These are phyloP conservation scores for Polymyxa betae DNA, from an alignment of 208 protist genomes.

Conservation along the genomic window DNA sequence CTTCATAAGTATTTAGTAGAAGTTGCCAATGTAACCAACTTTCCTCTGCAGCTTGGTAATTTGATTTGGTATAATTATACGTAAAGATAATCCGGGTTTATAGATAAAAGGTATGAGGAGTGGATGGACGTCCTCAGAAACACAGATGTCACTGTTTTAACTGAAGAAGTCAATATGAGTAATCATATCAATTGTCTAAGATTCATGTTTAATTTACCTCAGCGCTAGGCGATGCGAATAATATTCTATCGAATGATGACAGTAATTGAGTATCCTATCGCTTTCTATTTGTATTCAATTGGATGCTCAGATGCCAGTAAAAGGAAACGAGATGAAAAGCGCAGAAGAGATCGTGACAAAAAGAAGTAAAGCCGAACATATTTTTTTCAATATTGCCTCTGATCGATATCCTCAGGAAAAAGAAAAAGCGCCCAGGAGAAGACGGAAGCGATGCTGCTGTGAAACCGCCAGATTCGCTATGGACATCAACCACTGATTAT, in stretches of 20 bases:
- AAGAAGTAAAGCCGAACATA: not conserved
- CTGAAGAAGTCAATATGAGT: not conserved
- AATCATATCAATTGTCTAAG: not conserved
- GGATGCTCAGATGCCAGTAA: not conserved
- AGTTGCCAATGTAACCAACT: slow-evolving; percentile 35
- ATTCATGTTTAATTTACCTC: not conserved
- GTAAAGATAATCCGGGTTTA: not conserved
- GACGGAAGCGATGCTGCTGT: not conserved
- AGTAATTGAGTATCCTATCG: not conserved
- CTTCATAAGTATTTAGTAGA: slow-evolving; percentile 38
- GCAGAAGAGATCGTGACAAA: not conserved
- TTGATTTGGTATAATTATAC: not conserved
- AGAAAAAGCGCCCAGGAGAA: slow-evolving; percentile 8
- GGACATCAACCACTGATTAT: slow-evolving; percentile 40
- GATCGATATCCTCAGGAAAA: not conserved
- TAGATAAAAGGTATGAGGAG: slow-evolving; percentile 38
- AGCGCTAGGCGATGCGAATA: not conserved
- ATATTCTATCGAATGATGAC: not conserved
- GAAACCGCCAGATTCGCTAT: slow-evolving; percentile 41
- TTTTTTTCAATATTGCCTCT: not conserved
- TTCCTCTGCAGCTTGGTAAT: slow-evolving; percentile 37
- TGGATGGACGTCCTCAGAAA: slow-evolving; percentile 49
- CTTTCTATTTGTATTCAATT: not conserved
- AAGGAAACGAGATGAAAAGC: slow-evolving; percentile 42
- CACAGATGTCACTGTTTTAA: not conserved